Percentiles rank a stretch among this genome's conserved stretches.
Evolutionary conservation across 106 monocot species (phyloP).

Genomic region (Cymbidium sinense): DNA sequence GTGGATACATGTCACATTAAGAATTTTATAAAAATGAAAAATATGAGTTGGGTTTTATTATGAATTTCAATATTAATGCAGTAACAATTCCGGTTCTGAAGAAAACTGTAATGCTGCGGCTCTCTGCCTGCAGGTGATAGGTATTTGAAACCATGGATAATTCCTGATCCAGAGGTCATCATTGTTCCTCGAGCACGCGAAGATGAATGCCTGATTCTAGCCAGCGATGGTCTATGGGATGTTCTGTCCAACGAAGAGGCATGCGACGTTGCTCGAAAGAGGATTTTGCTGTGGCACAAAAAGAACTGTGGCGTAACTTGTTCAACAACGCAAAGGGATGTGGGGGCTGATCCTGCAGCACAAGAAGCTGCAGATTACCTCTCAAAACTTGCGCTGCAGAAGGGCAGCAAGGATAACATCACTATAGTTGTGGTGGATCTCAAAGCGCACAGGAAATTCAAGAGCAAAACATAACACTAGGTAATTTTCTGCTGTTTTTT

Average conservation of each 20-base stretch:
- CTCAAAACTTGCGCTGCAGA: conserved; percentile 46
- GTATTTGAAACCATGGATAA: conserved; percentile 70
- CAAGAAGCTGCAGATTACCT: conserved; percentile 67
- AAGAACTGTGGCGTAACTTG: conserved; percentile 24
- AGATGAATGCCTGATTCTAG: conserved; percentile 63
- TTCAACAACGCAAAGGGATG: conserved; percentile 10
- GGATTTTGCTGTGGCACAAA: conserved; percentile 62
- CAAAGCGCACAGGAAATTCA: conserved; percentile 8
- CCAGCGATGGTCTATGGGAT: conserved; percentile 69
- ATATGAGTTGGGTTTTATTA: too few relatives aligned
- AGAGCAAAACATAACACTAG: conserved; percentile 4
- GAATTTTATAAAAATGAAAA: too few relatives aligned
- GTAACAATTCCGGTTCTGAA: neutral
- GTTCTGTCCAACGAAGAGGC: conserved; percentile 57
- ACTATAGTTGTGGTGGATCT: conserved; percentile 37
- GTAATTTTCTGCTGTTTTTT: neutral
- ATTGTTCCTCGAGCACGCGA: conserved; percentile 33
- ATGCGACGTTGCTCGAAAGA: conserved; percentile 48
- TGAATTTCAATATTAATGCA: too few relatives aligned
- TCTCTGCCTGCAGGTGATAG: conserved; percentile 45
- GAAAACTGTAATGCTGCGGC: neutral
- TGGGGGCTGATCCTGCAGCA: conserved; percentile 37
- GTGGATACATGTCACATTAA: too few relatives aligned
- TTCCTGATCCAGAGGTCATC: conserved; percentile 64
- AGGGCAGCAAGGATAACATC: conserved; percentile 79